phyloP scores from a whole-genome alignment of 352 stramenopile species.

The Pythium utonaiense region DNA sequence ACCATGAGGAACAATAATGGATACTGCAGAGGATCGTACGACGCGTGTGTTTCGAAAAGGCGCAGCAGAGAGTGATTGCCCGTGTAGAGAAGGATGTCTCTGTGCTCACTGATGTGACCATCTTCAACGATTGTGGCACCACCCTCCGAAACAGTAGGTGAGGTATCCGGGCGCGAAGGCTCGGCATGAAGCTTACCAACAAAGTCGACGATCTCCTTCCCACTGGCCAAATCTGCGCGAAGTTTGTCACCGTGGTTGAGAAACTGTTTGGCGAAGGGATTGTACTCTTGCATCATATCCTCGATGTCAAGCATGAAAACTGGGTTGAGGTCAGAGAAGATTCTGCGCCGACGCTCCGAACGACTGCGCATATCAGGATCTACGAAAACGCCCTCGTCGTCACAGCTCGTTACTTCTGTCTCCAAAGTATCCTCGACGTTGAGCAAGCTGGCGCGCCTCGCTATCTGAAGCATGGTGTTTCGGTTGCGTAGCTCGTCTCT shows the following conservation, averaged over 20 bases:
- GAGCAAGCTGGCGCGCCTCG: too few relatives aligned
- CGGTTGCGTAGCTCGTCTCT: too few relatives aligned
- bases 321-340: background rate
- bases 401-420: too few relatives aligned
- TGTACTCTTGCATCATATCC: background rate
- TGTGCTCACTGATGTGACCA: background rate
- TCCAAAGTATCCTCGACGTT: too few relatives aligned
- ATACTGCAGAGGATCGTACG: constrained; percentile 13
- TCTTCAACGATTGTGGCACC: constrained; percentile 3
- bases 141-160: background rate
- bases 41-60: constrained; percentile 3
- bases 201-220: background rate
- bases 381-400: too few relatives aligned
- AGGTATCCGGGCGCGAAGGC: background rate
- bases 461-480: too few relatives aligned
- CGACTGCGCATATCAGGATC: constrained; percentile 4
- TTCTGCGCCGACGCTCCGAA: background rate
- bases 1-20: background rate
- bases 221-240: background rate
- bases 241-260: background rate
- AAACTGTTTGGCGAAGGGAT: constrained; percentile 9
- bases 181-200: background rate
- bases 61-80: background rate
- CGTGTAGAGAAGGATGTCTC: constrained; percentile 6
- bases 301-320: constrained; percentile 4